Base-by-base conservation (phyloP, 306 rosid species). In the Castanopsis chinensis region DNA sequence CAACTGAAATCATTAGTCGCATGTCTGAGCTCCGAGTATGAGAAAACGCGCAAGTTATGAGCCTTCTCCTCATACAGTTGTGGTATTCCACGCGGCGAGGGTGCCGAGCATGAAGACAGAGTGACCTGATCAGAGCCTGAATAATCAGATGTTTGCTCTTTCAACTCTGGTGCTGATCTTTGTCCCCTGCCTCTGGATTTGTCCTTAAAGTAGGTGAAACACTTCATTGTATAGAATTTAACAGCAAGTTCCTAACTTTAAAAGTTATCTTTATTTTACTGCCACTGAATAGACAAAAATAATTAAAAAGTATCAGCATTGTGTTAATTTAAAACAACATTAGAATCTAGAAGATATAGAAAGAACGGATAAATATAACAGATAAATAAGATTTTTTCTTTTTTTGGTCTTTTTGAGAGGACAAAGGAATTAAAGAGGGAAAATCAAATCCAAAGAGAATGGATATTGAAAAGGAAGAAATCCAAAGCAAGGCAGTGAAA, bases 51-150 rank as follows among this genome's bases (percentile, higher is more conserved):
- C 85, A 92, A 85, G 78, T 87, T 85, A 56, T 92, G 98, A 75
- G 92, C 97, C 78, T 81, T 94, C 83, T 92, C 94, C 78, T 87
- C 96, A 51, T 89, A 94, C 74, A 94, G 74, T 83, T 94, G 88
- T 0, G 91, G 97, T 80, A 94, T 87, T 41, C 97, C 88, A 1
- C 96, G 90, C 0, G 90, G 85, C 5, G 97, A 92, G 45, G 80
- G 70, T 19, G 76, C 75, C 0, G 96, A 84, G 60, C 91, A 75
- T 25, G 89, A 81, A 30, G 98, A 91, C 82, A 87, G 86, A 6
- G 82, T 72, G 25, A 80, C 85, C 80, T 83, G 80, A 30, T 86
- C 85, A 56, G 71, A 37, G 9, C 83, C 92, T 2, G 93, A 89
- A 71, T 59, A 81, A 14, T 84, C 79, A 18, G 89, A 83, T 65